Conservation (phyloP, 306 rosid genomes). For the Sicyos baderoa region DNA sequence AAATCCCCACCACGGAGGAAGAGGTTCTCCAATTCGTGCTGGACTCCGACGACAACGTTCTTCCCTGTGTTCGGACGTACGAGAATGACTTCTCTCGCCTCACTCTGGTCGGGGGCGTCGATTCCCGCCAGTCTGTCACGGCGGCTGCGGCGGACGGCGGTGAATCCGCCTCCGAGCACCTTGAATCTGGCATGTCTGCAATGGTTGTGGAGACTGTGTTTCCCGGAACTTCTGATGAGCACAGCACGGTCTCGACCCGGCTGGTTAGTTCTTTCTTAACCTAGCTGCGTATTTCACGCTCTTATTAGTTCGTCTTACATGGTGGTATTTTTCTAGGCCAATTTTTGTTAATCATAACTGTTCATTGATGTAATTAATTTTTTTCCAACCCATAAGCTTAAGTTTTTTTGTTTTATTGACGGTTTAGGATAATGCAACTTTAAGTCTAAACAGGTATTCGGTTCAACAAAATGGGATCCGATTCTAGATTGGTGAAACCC, state of each 20-base stretch:
- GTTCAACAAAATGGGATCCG: no score
- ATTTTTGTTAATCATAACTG: not conserved
- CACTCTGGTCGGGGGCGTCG: slow-evolving; percentile 64
- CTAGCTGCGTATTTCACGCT: slow-evolving; percentile 8
- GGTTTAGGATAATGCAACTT: no score
- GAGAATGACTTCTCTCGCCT: slow-evolving; percentile 65
- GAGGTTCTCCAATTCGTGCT: slow-evolving; percentile 63
- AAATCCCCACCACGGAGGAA: slow-evolving; percentile 50
- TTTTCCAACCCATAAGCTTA: no score
- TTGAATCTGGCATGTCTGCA: slow-evolving; percentile 50
- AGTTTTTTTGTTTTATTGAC: no score
- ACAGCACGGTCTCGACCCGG: slow-evolving; percentile 78
- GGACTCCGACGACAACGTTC: slow-evolving; percentile 45
- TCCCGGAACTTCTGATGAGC: slow-evolving; percentile 52
- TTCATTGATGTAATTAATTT: no score
- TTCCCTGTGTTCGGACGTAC: slow-evolving; percentile 73
- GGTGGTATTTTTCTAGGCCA: not conserved
- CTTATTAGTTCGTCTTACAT: not conserved
- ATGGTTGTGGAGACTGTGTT: slow-evolving; percentile 84
- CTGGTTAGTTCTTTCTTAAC: slow-evolving; percentile 43
- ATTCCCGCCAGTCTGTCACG: slow-evolving; percentile 64
- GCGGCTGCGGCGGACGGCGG: slow-evolving; percentile 95
- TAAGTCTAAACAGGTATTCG: no score
- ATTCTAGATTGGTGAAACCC: no score
- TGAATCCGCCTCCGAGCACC: slow-evolving; percentile 63